Conservation (phyloP, 2,329 filamentous ascomycete genomes). For the Kalaharituber pfeilii region DNA sequence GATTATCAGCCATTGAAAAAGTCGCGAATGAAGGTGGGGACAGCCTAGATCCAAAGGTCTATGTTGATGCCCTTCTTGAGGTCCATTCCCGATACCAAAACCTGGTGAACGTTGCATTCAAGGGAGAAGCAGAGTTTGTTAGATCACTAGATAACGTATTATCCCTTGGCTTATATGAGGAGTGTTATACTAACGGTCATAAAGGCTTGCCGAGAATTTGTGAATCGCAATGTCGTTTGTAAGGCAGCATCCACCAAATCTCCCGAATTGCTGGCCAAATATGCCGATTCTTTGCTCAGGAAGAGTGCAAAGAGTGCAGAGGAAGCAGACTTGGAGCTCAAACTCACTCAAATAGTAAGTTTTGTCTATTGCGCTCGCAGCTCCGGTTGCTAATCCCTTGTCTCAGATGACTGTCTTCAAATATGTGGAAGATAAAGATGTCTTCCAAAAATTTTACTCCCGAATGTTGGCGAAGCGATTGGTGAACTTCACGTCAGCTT, state of each 20-base stretch:
- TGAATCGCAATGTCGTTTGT: conserved; percentile 94
- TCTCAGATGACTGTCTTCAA: conserved; percentile 86
- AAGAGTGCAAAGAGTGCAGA: conserved; percentile 87
- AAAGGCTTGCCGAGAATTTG: conserved; percentile 71
- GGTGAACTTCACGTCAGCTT: conserved; percentile 87
- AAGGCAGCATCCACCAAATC: conserved; percentile 85
- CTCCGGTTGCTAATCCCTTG: background rate
- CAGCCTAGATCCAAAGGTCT: conserved; percentile 85
- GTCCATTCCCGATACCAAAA: conserved; percentile 87
- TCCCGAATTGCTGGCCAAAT: conserved; percentile 85
- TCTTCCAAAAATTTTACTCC: conserved; percentile 99
- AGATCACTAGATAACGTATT: conserved; percentile 71
- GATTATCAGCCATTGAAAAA: conserved; percentile 75
- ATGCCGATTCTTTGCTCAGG: conserved; percentile 79
- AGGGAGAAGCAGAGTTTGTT: conserved; percentile 91
- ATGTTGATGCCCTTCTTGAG: conserved; percentile 85
- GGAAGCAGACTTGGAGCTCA: conserved; percentile 80
- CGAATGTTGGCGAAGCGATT: conserved; percentile 88
- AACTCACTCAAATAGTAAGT: conserved; percentile 54
- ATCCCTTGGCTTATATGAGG: background rate
- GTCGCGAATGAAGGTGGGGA: conserved; percentile 65
- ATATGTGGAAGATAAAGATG: conserved; percentile 99
- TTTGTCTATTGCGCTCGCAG: background rate
- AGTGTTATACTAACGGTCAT: background rate
- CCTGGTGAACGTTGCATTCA: conserved; percentile 81